Evolutionary conservation across 805 yeast genomes (phyloP).

Genomic region (Zygoascus biomembranicola): DNA sequence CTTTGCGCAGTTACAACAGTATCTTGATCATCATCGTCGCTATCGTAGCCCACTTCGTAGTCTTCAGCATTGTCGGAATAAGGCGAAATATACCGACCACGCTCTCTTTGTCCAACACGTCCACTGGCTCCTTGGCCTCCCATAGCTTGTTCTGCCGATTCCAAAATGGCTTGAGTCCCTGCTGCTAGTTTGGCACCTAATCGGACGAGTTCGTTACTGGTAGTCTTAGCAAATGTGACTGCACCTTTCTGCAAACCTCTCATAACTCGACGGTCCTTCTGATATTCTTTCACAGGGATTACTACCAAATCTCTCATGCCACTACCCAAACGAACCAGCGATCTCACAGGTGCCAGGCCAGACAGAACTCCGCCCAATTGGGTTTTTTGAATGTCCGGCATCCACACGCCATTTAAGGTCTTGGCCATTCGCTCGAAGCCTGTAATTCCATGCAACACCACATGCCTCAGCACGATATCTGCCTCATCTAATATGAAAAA

Average conservation of each 20-base stretch:
- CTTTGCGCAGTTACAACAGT: not conserved
- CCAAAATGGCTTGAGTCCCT: slow-evolving; percentile 77
- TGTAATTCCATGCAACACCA: slow-evolving; percentile 62
- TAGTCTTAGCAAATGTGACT: slow-evolving; percentile 59
- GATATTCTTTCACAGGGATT: slow-evolving; percentile 67
- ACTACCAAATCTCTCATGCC: slow-evolving; percentile 68
- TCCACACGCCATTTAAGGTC: slow-evolving; percentile 64
- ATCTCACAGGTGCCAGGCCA: slow-evolving; percentile 75
- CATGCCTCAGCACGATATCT: slow-evolving; percentile 51
- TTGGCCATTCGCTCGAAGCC: slow-evolving; percentile 59
- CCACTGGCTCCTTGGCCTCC: slow-evolving; percentile 64
- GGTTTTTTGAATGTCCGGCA: slow-evolving; percentile 75
- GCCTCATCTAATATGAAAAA: slow-evolving; percentile 86
- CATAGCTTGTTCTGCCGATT: slow-evolving; percentile 66
- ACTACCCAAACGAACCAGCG: slow-evolving; percentile 68
- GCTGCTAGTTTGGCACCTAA: slow-evolving; percentile 80
- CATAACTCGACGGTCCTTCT: slow-evolving; percentile 59
- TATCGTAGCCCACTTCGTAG: slow-evolving; percentile 14
- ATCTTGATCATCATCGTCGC: slow-evolving; percentile 14
- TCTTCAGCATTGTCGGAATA: slow-evolving; percentile 18
- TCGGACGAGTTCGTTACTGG: slow-evolving; percentile 72
- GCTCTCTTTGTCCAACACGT: slow-evolving; percentile 14
- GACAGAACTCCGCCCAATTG: slow-evolving; percentile 76
- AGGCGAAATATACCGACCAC: slow-evolving; percentile 14
- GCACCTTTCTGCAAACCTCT: slow-evolving; percentile 73